Base-by-base conservation (phyloP, 257 asterid genomes). In the Dorcoceras hygrometricum region DNA sequence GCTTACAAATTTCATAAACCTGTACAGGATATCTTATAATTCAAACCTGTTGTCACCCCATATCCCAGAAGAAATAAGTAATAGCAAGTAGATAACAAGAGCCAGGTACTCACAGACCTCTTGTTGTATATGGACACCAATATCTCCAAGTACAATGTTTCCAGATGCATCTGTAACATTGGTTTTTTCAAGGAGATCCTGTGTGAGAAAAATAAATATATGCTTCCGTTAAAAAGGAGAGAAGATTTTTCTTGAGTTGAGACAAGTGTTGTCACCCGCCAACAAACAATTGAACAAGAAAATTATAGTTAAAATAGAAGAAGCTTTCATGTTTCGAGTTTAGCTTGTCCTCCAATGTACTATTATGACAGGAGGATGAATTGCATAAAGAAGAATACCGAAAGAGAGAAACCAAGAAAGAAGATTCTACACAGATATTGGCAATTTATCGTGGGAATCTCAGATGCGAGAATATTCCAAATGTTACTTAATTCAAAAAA, bases 101-200 rank as follows among this genome's bases (percentile, higher is more conserved):
- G 16, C 50, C 57, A 76, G 67, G 48, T 2, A 65, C 24, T 59
- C 18, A 66, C 84, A 58, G 69, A 92, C 98, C 96, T 92, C 97
- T 80, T 81, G 96, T 75, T 89, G 98, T 73, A 92, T 75, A 79
- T 75, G 78, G 63, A 77, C 91, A 59, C 98, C 98, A 56, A 92
- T 75, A 84, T 92, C 98, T 73, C 98, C 96, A 28, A 92, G 76
- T 64, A 92, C 75, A 29, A 65, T 68, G 75, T 92, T 92, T 48
- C 98, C 97, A 25, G 96, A 89, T 74, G 97, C 98, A 79, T 92
- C 98, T 62, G 65, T 87, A 54, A 96, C 95, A 79, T 87, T 83
- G 48, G 91, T 86, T 84, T 84, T 87, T 76, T 74, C 76, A 65
- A 92, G 83, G 73, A 86, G 80, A 78, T 79, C 79, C 97, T 92